Percentiles rank a stretch among this genome's conserved stretches.
Evolutionary conservation across 1,284 basidiomycete species (phyloP).

Genomic region (Fomitopsis betulina): DNA sequence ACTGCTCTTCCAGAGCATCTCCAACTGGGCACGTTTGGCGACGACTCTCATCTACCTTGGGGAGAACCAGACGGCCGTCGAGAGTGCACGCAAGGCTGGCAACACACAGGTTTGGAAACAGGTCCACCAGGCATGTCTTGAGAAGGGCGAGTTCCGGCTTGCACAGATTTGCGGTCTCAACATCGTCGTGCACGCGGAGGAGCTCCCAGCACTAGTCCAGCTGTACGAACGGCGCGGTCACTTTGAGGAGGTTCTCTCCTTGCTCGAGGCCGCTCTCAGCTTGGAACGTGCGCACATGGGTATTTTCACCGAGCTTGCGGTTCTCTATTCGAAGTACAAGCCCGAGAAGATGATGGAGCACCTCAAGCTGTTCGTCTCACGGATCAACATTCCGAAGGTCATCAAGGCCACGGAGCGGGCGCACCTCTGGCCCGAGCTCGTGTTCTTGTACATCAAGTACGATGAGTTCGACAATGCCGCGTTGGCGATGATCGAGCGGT

Average conservation of each 20-base stretch:
- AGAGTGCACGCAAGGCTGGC: slow-evolving; percentile 97
- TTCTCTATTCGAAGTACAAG: slow-evolving; percentile 94
- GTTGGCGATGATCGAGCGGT: slow-evolving; percentile 96
- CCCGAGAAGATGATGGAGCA: slow-evolving; percentile 99
- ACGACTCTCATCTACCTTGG: slow-evolving; percentile 98
- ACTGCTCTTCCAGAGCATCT: slow-evolving; percentile 93
- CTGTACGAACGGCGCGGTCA: slow-evolving; percentile 90
- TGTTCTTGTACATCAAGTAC: slow-evolving; percentile 98
- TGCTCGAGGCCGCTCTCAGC: slow-evolving; percentile 93
- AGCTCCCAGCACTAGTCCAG: slow-evolving; percentile 78
- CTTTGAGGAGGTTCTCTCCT: slow-evolving; percentile 90
- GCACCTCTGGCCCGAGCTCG: slow-evolving; percentile 99
- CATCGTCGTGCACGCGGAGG: slow-evolving; percentile 93
- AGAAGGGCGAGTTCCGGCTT: slow-evolving; percentile 95
- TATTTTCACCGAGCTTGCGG: slow-evolving; percentile 93
- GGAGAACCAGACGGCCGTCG: slow-evolving; percentile 97
- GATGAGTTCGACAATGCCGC: slow-evolving; percentile 97
- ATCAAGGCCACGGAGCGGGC: slow-evolving; percentile 94
- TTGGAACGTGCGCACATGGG: slow-evolving; percentile 96
- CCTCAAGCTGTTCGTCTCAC: slow-evolving; percentile 94
- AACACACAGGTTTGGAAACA: slow-evolving; percentile 99
- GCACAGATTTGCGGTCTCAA: slow-evolving; percentile 99
- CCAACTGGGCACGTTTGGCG: slow-evolving; percentile 97
- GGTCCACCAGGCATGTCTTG: slow-evolving; percentile 97
- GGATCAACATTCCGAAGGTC: slow-evolving; percentile 95